Base-by-base conservation (phyloP, 305 asterid species). In the Fraxinus nigra region DNA sequence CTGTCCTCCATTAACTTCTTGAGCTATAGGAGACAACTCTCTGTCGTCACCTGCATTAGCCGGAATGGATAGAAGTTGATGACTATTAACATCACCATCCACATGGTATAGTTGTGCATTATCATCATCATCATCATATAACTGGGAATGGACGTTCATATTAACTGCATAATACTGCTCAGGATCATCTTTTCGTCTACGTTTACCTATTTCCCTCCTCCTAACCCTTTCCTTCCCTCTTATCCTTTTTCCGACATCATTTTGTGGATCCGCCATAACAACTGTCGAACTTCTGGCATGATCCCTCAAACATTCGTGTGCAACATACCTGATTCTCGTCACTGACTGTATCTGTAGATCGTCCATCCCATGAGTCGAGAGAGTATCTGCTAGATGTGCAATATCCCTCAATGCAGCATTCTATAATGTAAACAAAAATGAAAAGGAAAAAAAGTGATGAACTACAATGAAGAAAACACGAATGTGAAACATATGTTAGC, bases 181-280 rank as follows among this genome's bases (percentile, higher is more conserved):
- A 0, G 86, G 74, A 16, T 93, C 97, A 18, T 94, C 97, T 86
- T 93, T 94, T 82, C 90, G 85, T 87, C 89, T 90, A 46, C 97
- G 97, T 81, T 95, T 95, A 43, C 88, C 90, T 61, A 80, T 75
- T 24, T 89, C 89, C 87, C 91, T 92, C 88, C 99, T 91, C 82
- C 98, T 88, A 79, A 95, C 92, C 85, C 93, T 87, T 85, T 93
- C 97, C 89, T 95, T 95, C 70, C 97, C 97, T 81, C 98, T 86
- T 54, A 78, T 83, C 84, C 80, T 88, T 87, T 92, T 94, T 7
- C 85, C 93, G 11, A 37, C 87, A 54, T 91, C 95, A 63, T 82
- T 81, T 73, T 87, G 93, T 33, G 93, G 88, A 83, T 85, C 88
- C 5, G 86, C 83, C 16, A 80, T 81, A 35, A 76, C 82, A 32